A percentile compares a stretch with the other conserved stretches of the same genome.
Conservation (phyloP, 805 yeast species). For the Tanozyma kutaoensis region DNA sequence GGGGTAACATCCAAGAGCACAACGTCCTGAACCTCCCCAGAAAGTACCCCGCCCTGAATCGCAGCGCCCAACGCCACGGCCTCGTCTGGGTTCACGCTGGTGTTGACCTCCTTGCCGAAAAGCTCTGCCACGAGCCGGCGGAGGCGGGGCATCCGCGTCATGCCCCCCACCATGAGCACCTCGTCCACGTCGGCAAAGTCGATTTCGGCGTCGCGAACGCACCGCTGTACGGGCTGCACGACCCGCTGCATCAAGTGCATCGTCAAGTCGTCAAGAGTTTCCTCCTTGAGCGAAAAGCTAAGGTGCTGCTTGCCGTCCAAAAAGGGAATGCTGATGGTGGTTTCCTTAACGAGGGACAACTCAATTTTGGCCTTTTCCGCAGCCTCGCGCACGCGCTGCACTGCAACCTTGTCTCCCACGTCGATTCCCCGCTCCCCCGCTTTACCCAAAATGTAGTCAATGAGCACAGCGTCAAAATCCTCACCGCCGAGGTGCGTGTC, state of each 20-base stretch:
- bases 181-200: slow-evolving; percentile 57
- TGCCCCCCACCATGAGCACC: slow-evolving; percentile 73
- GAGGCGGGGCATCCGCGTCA: slow-evolving; percentile 83
- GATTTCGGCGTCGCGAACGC: slow-evolving; percentile 62
- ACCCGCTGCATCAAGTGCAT: slow-evolving; percentile 55
- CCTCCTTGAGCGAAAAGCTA: slow-evolving; percentile 44
- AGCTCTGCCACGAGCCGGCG: slow-evolving; percentile 45
- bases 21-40: slow-evolving; percentile 14
- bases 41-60: slow-evolving; percentile 15
- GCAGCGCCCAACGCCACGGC: slow-evolving; percentile 19
- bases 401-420: slow-evolving; percentile 37
- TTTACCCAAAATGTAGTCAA: slow-evolving; percentile 37
- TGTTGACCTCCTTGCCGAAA: slow-evolving; percentile 54
- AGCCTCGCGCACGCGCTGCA: slow-evolving; percentile 70
- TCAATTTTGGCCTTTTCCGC: slow-evolving; percentile 71
- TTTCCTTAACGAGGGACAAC: slow-evolving; percentile 47
- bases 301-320: slow-evolving; percentile 50
- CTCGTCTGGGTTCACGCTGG: slow-evolving; percentile 66
- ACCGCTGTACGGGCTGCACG: slow-evolving; percentile 60
- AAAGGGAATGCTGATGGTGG: slow-evolving; percentile 61
- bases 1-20: slow-evolving; percentile 16
- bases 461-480: slow-evolving; percentile 58
- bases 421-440: slow-evolving; percentile 43
- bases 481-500: slow-evolving; percentile 82
- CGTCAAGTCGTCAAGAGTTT: slow-evolving; percentile 55